Evolutionary conservation across 495 filamentous ascomycete species (phyloP), one percentile per base, ranked within the genome.

Genomic region (Achaetomiella virescens): DNA sequence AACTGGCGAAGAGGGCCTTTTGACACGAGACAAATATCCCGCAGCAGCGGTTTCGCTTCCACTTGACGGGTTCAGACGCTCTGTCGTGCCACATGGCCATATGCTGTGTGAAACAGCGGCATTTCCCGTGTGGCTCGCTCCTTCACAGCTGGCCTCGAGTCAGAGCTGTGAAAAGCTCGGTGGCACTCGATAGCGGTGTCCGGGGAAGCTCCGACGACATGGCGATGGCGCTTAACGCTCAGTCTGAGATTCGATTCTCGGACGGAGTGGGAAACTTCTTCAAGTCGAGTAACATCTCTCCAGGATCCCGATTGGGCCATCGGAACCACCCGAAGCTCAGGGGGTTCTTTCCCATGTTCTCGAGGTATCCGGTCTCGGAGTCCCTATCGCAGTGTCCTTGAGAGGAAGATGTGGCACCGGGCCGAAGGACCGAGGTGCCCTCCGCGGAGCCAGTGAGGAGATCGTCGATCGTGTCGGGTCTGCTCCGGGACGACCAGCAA

Each of bases 71-170:
- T 18, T 51, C 24, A 6, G 36, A 48, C 6, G 21, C 4, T 8
- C 20, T 42, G 35, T 3, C 1, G 48, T 51, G 48, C 4, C 8
- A 51, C 48, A 7, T 8, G 7, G 37, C 22, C 36, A 41, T 41
- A 41, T 41, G 37, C n/a, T 41, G n/a, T 41, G 48, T 51, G 36
- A 40, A 5, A 51, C 48, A 10, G n/a, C 48, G 48, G 48, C 2
- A 29, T 51, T 29, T 29, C 36, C 48, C 37, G 48, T 51, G 17
- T 51, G 48, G 36, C 1, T 41, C 14, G 1, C 35, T 5, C 37
- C 22, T 14, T 33, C 27, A 5, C 36, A 18, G 14, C 21, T 6
- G 20, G 8, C 11, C 8, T 25, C 33, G 48, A 12, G 18, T 29
- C 6, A 14, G 33, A 11, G 11, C 33, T 21, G 6, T 38, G 14